Evolutionary conservation across 768 basidiomycete species (phyloP).

Genomic region (Pleurotus ostreatus): DNA sequence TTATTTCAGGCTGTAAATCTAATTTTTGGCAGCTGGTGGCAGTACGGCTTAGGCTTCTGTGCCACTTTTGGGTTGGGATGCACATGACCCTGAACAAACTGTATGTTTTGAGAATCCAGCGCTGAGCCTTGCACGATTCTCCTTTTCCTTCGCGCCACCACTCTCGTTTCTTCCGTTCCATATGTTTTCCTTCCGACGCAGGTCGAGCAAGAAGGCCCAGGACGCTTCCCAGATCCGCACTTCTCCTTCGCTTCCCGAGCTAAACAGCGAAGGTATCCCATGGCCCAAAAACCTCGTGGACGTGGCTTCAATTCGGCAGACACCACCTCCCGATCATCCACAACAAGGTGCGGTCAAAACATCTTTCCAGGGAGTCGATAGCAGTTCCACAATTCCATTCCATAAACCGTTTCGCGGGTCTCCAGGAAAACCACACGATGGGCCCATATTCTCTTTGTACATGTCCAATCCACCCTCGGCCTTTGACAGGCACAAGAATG

Average conservation of each 20-base stretch:
- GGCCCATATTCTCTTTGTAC: conserved; percentile 66
- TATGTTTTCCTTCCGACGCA: conserved; percentile 80
- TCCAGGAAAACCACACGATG: conserved; percentile 41
- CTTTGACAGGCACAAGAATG: conserved; percentile 53
- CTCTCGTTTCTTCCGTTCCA: conserved; percentile 13
- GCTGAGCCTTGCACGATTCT: conserved; percentile 17
- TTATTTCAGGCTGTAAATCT: conserved; percentile 7
- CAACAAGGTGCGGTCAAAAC: conserved; percentile 68
- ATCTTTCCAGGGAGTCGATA: conserved; percentile 53
- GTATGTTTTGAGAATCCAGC: conserved; percentile 5
- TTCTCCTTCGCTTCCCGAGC: conserved; percentile 80
- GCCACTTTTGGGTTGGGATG: background rate
- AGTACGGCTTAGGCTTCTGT: background rate
- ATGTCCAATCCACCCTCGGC: conserved; percentile 59
- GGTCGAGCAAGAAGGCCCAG: conserved; percentile 49
- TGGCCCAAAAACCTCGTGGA: conserved; percentile 87
- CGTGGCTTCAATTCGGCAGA: conserved; percentile 56
- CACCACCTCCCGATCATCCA: conserved; percentile 29
- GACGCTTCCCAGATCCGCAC: conserved; percentile 50
- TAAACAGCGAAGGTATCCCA: conserved; percentile 69
- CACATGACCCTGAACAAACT: background rate
- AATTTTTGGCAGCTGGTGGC: conserved; percentile 2
- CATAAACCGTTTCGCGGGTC: conserved; percentile 75
- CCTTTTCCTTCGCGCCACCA: conserved; percentile 13
- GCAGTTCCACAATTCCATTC: conserved; percentile 58